phyloP scores from a whole-genome alignment of 345 rosid genomes.

The Leavenworthia alabamica region DNA sequence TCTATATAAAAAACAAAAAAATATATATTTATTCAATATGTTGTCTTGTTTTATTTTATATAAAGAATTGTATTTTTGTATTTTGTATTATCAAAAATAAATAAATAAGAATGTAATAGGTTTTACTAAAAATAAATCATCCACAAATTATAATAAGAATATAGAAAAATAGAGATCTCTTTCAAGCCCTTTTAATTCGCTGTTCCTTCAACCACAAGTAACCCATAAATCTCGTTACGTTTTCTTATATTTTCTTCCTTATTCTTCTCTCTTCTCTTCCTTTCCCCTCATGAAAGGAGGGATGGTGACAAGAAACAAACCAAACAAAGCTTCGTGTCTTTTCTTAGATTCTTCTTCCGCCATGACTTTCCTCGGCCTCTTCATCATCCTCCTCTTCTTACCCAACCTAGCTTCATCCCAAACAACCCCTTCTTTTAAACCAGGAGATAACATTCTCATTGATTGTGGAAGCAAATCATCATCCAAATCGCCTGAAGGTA shows the following conservation, averaged over 20 bases:
- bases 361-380: slow-evolving; percentile 52
- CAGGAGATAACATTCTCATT: slow-evolving; percentile 48
- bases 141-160: not conserved
- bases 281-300: slow-evolving; percentile 51
- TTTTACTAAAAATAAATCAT: slow-evolving; percentile 13
- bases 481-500: slow-evolving; percentile 44
- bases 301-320: slow-evolving; percentile 45
- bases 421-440: slow-evolving; percentile 24
- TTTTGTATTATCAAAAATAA: too few relatives aligned
- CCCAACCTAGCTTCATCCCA: slow-evolving; percentile 1
- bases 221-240: slow-evolving; percentile 14
- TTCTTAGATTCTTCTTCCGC: slow-evolving; percentile 24
- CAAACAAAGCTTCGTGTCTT: slow-evolving; percentile 8
- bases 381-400: slow-evolving; percentile 32
- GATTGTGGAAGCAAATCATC: slow-evolving; percentile 46
- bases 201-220: slow-evolving; percentile 26
- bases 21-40: too few relatives aligned
- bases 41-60: too few relatives aligned
- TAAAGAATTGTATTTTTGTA: too few relatives aligned
- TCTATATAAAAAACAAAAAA: too few relatives aligned
- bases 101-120: too few relatives aligned
- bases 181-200: not conserved
- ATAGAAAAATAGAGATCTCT: not conserved
- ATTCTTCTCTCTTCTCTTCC: slow-evolving; percentile 9
- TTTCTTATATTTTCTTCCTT: not conserved